These are phyloP conservation scores for Solanum pimpinellifolium DNA, from an alignment of 257 asterid species.

Conservation along the genomic window DNA sequence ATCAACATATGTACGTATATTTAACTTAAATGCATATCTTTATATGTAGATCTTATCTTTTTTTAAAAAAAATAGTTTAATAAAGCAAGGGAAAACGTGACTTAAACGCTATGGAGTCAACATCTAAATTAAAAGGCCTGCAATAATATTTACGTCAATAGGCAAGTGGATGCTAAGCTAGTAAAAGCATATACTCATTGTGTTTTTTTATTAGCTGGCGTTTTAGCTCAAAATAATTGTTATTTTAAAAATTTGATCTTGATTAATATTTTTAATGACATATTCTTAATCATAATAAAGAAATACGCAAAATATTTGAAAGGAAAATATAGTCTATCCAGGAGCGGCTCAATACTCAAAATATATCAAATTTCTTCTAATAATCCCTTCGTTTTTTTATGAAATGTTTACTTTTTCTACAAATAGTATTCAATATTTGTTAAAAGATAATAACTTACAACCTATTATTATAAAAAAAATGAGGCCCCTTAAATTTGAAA, in stretches of 20 bases:
- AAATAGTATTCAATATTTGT: too few relatives aligned
- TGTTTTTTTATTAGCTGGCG: background rate
- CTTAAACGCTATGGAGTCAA: slow-evolving; percentile 28
- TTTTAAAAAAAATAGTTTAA: background rate
- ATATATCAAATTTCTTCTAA: too few relatives aligned
- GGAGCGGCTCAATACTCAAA: too few relatives aligned
- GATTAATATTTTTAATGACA: background rate
- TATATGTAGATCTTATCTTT: background rate
- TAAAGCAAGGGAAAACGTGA: slow-evolving; percentile 7
- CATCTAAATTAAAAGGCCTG: slow-evolving; percentile 52
- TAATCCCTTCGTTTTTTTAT: too few relatives aligned
- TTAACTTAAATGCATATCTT: background rate
- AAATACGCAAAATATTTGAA: background rate
- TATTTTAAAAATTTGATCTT: too few relatives aligned
- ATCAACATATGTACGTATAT: too few relatives aligned
- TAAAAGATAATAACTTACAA: too few relatives aligned
- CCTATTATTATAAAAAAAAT: too few relatives aligned
- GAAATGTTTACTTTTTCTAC: too few relatives aligned
- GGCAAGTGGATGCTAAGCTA: slow-evolving; percentile 36
- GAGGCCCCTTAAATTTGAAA: too few relatives aligned
- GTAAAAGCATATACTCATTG: slow-evolving; percentile 2
- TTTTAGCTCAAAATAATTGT: background rate
- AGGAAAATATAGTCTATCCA: background rate
- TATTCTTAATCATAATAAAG: background rate
- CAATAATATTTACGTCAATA: slow-evolving; percentile 36